Percentiles rank a stretch among this genome's conserved stretches.
phyloP scores from a whole-genome alignment of 1,284 basidiomycete genomes.

The Cronartium quercuum region DNA sequence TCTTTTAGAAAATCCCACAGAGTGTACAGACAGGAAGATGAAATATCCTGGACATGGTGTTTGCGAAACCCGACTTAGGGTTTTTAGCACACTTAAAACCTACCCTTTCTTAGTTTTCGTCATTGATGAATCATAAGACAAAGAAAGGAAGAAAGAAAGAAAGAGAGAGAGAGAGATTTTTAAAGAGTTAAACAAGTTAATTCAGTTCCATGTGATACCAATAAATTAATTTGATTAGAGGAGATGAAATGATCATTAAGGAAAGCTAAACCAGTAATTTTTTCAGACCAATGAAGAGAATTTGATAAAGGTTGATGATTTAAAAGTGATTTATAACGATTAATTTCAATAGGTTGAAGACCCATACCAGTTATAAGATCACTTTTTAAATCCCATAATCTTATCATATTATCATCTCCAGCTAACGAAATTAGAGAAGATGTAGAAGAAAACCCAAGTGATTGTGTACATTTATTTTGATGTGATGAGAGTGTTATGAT shows the following conservation, averaged over 20 bases:
- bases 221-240: background rate
- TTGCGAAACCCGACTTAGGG: too few relatives aligned
- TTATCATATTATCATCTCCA: background rate
- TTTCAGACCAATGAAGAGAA: too few relatives aligned
- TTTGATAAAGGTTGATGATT: background rate
- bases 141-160: background rate
- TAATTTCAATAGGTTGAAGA: background rate
- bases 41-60: too few relatives aligned
- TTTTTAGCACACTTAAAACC: too few relatives aligned
- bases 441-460: background rate
- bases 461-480: background rate
- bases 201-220: background rate
- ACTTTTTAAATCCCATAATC: background rate
- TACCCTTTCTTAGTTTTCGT: too few relatives aligned
- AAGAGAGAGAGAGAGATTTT: background rate
- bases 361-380: background rate
- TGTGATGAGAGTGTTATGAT: background rate
- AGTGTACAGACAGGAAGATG: too few relatives aligned
- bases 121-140: too few relatives aligned
- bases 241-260: background rate
- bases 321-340: too few relatives aligned
- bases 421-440: background rate
- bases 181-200: background rate
- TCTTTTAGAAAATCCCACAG: too few relatives aligned
- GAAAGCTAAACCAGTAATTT: background rate